Evolutionary conservation across 179 eudicot species (phyloP), one percentile per base, ranked within the genome.

Genomic region (Corrigiola litoralis): DNA sequence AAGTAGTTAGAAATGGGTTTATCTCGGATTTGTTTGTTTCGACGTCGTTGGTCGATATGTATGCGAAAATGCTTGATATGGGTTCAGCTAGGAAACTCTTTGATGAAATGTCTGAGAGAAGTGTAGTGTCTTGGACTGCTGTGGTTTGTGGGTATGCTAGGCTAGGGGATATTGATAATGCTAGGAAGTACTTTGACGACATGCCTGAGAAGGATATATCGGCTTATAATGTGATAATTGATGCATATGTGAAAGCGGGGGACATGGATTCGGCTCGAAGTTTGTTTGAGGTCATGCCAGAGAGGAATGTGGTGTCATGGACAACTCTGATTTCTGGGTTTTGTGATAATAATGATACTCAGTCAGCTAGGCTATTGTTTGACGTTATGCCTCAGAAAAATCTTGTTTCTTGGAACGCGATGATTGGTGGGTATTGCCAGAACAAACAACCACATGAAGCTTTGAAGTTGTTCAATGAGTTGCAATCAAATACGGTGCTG

Each of bases 91-190:
- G 75, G 61, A 84, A 62, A 50, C 18, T 84, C 71, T 88, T 88
- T 55, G 87, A 84, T 77, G 90, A 82, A 75, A 90, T 88, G 97
- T 9, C 61, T 38, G 77, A 72, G 13, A 90, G 84, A 60, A 90
- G 81, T 74, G 80, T 75, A 2, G 97, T 88, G 62, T 87, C 95
- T 50, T 90, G 95, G 95, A 90, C 89, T 7, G 80, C 82, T 49
- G 68, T 87, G 20, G 74, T 87, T 34, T 67, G 78, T 52, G 97
- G 97, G 62, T 80, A 81, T 68, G 79, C 82, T 5, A 86, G 77
- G 70, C 34, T 47, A 52, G 84, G 91, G 62, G 82, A 83, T 65
- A 71, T 85, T 73, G 77, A 33, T 2, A 69, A 50, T 40, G 88
- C 88, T 6, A 57, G 66, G 52, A 78, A 50, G 29, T 56, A 77